Evolutionary conservation across 306 rosid genomes (phyloP).

Genomic region (Rosa multiflora): DNA sequence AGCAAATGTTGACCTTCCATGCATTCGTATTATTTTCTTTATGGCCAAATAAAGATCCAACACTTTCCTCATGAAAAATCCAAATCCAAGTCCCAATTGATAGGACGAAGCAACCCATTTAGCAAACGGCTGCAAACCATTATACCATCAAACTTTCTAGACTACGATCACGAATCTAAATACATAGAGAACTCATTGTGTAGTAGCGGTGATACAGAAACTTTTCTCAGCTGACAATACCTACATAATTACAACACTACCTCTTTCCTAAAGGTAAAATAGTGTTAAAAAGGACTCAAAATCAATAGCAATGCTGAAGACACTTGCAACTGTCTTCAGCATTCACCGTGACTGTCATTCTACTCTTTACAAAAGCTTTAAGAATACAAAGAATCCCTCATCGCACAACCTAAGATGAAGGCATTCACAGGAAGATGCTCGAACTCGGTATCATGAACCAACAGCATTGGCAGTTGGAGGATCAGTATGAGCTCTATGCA

Average conservation of each 20-base stretch:
- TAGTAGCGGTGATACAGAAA: neutral
- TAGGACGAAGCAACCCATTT: neutral
- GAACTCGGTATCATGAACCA: conserved; percentile 34
- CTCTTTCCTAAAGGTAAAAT: conserved; percentile 1
- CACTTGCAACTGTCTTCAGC: conserved; percentile 17
- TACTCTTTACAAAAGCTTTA: conserved; percentile 17
- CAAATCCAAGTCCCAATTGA: neutral
- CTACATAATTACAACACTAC: conserved; percentile 34
- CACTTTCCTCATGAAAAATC: neutral
- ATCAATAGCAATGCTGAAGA: conserved; percentile 12
- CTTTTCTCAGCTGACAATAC: conserved; percentile 18
- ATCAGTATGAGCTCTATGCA: conserved; percentile 44
- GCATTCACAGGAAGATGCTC: neutral
- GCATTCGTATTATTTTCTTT: neutral
- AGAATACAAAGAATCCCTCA: conserved; percentile 26
- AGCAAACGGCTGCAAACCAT: neutral
- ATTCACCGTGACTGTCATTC: conserved; percentile 20
- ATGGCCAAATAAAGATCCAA: neutral
- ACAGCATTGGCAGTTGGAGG: conserved; percentile 25
- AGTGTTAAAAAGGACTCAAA: neutral
- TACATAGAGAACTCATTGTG: conserved; percentile 12
- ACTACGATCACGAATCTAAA: neutral
- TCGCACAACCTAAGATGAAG: conserved; percentile 19
- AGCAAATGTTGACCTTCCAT: conserved; percentile 26
- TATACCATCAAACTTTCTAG: conserved; percentile 6